Evolutionary conservation across 768 basidiomycete genomes (phyloP).

Genomic region (Amanita pallidorosea): DNA sequence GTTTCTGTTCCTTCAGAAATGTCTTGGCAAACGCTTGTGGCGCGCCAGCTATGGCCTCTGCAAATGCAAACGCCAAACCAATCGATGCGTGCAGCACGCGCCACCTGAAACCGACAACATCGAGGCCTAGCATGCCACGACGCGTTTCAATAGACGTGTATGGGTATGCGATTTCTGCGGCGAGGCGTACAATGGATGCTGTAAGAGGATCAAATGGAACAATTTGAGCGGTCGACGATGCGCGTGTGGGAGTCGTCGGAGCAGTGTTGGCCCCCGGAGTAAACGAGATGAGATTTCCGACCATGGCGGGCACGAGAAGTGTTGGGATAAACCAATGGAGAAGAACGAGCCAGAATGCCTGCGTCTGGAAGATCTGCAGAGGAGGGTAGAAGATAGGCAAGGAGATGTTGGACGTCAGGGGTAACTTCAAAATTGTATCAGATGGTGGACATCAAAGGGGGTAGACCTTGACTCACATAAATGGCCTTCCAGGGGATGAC

Average conservation of each 20-base stretch:
- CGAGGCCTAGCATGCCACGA: conserved; percentile 26
- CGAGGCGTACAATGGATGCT: conserved; percentile 53
- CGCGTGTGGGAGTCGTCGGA: background rate
- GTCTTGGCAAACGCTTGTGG: conserved; percentile 26
- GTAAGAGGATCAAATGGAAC: conserved; percentile 50
- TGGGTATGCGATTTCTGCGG: conserved; percentile 49
- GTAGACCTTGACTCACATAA: conserved; percentile 21
- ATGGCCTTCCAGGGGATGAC: conserved; percentile 43
- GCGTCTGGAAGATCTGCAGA: conserved; percentile 28
- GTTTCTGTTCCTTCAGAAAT: conserved; percentile 16
- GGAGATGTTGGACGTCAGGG: conserved; percentile 15
- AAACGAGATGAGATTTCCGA: conserved; percentile 57
- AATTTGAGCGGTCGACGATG: conserved; percentile 10
- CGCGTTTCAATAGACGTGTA: conserved; percentile 20
- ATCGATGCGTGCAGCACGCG: conserved; percentile 46
- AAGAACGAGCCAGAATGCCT: conserved; percentile 41
- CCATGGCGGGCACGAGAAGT: conserved; percentile 42
- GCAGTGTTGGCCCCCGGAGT: conserved; percentile 22
- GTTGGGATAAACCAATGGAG: conserved; percentile 57
- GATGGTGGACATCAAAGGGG: background rate
- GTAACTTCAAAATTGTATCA: conserved; percentile 13
- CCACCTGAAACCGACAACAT: conserved; percentile 45
- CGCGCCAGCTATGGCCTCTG: conserved; percentile 46
- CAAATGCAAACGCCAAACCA: conserved; percentile 54
- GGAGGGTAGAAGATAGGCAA: conserved; percentile 40